phyloP scores from a whole-genome alignment of 73 alveolate species.

The Paramecium sexaurelia region DNA sequence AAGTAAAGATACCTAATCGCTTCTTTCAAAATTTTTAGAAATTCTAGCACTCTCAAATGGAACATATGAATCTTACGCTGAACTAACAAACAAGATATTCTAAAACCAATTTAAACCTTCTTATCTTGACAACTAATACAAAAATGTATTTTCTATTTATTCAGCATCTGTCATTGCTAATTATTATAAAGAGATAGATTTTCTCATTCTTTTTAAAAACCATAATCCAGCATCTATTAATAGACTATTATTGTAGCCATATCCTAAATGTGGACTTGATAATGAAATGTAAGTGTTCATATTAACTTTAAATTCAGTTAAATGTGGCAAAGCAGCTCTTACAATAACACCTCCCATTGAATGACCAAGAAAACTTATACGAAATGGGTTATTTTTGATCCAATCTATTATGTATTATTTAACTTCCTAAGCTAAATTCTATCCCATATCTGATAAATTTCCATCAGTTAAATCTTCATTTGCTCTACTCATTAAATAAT shows the following conservation, averaged over 20 bases:
- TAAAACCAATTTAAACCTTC: conserved; percentile 93
- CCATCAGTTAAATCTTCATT: conserved; percentile 98
- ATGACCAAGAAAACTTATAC: conserved; percentile 93
- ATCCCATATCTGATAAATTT: conserved; percentile 98
- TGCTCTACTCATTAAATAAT: conserved; percentile 88
- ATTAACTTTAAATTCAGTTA: conserved; percentile 90
- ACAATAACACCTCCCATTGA: conserved; percentile 96
- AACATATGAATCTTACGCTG: conserved; percentile 95
- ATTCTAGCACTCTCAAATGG: conserved; percentile 98
- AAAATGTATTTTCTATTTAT: conserved; percentile 85
- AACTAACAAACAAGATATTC: conserved; percentile 84
- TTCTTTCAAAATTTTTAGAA: conserved; percentile 84
- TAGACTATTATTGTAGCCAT: conserved; percentile 77
- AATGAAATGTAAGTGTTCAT: conserved; percentile 94
- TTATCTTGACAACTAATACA: conserved; percentile 82
- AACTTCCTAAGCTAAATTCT: conserved; percentile 96
- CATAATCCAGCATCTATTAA: conserved; percentile 92
- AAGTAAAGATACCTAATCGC: conserved; percentile 64
- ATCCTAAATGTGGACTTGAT: conserved; percentile 99
- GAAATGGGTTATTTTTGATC: conserved; percentile 76
- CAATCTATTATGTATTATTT: conserved; percentile 78
- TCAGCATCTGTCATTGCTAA: conserved; percentile 92
- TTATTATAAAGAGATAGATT: conserved; percentile 92
- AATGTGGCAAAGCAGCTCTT: conserved; percentile 91
- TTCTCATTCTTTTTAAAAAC: conserved; percentile 98